These are phyloP conservation scores for Zygosaccharomyces pseudorouxii DNA, from an alignment of 805 yeast genomes.

Conservation along the genomic window DNA sequence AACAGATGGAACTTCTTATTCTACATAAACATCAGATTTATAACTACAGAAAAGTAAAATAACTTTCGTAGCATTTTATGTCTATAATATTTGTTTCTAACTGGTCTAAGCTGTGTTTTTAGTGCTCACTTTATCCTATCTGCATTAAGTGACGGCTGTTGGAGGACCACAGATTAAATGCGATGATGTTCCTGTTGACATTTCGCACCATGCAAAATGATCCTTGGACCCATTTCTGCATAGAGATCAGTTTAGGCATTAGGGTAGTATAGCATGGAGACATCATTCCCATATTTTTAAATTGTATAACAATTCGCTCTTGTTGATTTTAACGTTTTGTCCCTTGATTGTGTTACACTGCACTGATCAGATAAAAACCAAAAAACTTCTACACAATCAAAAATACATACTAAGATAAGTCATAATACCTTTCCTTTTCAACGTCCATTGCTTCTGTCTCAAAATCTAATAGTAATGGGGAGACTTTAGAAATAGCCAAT, in stretches of 20 bases:
- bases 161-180: not conserved
- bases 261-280: slow-evolving; percentile 25
- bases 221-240: not conserved
- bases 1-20: not conserved
- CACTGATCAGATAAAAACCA: not conserved
- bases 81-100: not conserved
- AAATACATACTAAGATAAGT: slow-evolving; percentile 17
- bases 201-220: not conserved
- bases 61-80: not conserved
- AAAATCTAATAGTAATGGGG: slow-evolving; percentile 27
- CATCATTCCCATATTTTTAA: slow-evolving; percentile 13
- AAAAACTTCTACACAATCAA: not conserved
- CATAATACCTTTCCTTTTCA: slow-evolving; percentile 32
- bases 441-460: slow-evolving; percentile 31
- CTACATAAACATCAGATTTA: not conserved
- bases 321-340: slow-evolving; percentile 1
- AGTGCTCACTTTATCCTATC: slow-evolving; percentile 1
- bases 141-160: not conserved
- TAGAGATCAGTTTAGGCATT: slow-evolving; percentile 2
- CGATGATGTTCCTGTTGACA: not conserved
- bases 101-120: not conserved
- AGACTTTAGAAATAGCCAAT: slow-evolving; percentile 3
- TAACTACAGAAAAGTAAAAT: not conserved
- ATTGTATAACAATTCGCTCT: not conserved
- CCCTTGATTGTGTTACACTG: not conserved